Evolutionary conservation across 345 rosid species (phyloP).

Genomic region (Melaleuca alternifolia): DNA sequence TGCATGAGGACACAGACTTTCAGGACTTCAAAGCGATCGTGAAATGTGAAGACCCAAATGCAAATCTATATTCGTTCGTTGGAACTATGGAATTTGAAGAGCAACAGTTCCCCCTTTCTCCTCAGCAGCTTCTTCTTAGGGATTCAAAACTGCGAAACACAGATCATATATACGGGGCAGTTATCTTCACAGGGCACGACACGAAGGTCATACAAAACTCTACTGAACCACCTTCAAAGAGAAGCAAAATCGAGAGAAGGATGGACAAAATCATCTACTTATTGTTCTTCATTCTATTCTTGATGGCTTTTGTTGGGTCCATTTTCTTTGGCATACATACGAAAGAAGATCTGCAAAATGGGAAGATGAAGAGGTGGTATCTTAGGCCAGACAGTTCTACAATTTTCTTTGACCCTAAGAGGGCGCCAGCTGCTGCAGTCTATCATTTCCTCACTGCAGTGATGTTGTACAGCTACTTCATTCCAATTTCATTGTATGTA

Average conservation of each 20-base stretch:
- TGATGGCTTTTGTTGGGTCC: conserved; percentile 60
- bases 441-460: conserved; percentile 65
- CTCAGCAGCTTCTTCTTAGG: conserved; percentile 79
- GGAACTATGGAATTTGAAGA: conserved; percentile 62
- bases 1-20: conserved; percentile 52
- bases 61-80: conserved; percentile 70
- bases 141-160: conserved; percentile 86
- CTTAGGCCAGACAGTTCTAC: conserved; percentile 51
- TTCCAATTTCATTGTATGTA: conserved; percentile 87
- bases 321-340: conserved; percentile 59
- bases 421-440: conserved; percentile 31
- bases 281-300: conserved; percentile 41
- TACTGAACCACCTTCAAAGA: conserved; percentile 77
- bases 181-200: conserved; percentile 82
- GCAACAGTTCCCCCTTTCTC: conserved; percentile 52
- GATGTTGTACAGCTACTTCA: conserved; percentile 58
- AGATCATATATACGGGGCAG: conserved; percentile 65
- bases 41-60: conserved; percentile 91
- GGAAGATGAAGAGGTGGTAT: conserved; percentile 79
- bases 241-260: conserved; percentile 75
- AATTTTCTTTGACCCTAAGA: conserved; percentile 50
- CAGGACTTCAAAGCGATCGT: conserved; percentile 49
- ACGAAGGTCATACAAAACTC: conserved; percentile 90
- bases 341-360: conserved; percentile 41
- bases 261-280: conserved; percentile 75